phyloP scores from a whole-genome alignment of 495 filamentous ascomycete species.

The Podospora pseudocomata region DNA sequence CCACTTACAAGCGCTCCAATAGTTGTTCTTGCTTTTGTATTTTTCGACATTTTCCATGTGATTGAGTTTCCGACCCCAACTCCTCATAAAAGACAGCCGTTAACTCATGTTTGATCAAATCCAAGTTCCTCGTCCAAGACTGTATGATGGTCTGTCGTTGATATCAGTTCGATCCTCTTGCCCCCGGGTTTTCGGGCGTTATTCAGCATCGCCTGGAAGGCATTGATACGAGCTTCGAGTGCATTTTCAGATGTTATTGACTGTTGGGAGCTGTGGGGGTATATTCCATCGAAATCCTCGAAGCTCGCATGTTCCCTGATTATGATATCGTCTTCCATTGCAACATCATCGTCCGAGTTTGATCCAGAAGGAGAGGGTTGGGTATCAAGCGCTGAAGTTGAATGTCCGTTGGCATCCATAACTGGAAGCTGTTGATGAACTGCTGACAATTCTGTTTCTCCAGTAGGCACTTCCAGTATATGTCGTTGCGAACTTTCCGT shows the following conservation, averaged over 20 bases:
- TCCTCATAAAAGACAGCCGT: not conserved
- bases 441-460: not conserved
- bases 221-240: conserved; percentile 30
- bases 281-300: conserved; percentile 8
- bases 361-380: not conserved
- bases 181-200: conserved; percentile 28
- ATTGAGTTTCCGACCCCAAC: not conserved
- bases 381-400: not conserved
- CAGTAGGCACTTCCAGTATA: not conserved
- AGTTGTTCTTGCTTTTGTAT: not conserved
- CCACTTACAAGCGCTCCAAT: conserved; percentile 1
- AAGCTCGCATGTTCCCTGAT: not conserved
- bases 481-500: conserved; percentile 3
- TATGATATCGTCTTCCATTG: not conserved
- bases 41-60: not conserved
- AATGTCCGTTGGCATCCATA: not conserved
- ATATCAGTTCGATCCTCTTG: conserved; percentile 32
- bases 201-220: conserved; percentile 27
- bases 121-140: conserved; percentile 33
- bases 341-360: not conserved
- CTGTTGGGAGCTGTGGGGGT: conserved; percentile 28
- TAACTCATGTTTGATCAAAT: not conserved
- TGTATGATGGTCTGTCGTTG: conserved; percentile 39
- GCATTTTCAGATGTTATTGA: conserved; percentile 29
- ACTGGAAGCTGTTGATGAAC: not conserved